Evolutionary conservation across 495 filamentous ascomycete genomes (phyloP).

Genomic region (Aspergillus sclerotiicarbonarius): DNA sequence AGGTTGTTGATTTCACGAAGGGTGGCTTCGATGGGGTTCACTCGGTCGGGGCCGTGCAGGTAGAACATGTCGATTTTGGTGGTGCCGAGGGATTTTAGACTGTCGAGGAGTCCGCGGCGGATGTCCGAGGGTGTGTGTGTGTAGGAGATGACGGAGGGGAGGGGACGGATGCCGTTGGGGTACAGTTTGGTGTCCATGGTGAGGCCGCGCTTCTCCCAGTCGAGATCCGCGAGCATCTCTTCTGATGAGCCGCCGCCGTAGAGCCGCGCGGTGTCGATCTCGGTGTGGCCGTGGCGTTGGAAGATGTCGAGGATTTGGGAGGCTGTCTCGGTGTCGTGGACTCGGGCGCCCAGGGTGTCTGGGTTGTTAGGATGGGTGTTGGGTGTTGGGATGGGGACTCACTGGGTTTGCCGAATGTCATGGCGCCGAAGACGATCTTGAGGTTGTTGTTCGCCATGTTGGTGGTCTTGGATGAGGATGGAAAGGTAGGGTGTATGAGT

Average conservation of each 20-base stretch:
- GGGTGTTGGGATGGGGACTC: too few species aligned
- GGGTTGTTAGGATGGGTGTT: too few species aligned
- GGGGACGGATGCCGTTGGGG: slow-evolving; percentile 25
- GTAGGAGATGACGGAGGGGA: slow-evolving; percentile 10
- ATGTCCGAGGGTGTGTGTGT: slow-evolving; percentile 37
- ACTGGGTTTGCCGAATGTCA: too few species aligned
- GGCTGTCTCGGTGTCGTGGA: slow-evolving; percentile 13
- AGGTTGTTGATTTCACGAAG: slow-evolving; percentile 38
- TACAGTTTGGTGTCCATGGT: slow-evolving; percentile 54
- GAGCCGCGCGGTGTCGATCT: slow-evolving; percentile 56
- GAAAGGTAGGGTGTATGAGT: too few species aligned
- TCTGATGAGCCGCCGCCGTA: slow-evolving; percentile 54
- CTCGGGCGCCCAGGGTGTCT: too few species aligned
- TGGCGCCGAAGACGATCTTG: too few species aligned
- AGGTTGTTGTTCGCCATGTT: too few species aligned
- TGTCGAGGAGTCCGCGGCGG: slow-evolving; percentile 33
- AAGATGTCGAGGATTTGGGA: slow-evolving; percentile 46
- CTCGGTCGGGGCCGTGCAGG: slow-evolving; percentile 44
- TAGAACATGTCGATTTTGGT: slow-evolving; percentile 44
- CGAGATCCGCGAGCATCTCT: slow-evolving; percentile 42
- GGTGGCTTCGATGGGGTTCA: slow-evolving; percentile 41
- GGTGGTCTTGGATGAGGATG: too few species aligned
- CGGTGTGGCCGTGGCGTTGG: slow-evolving; percentile 53
- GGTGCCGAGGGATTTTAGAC: slow-evolving; percentile 31
- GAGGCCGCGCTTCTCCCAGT: slow-evolving; percentile 56